A percentile compares a stretch with the other conserved stretches of the same genome.
These are phyloP conservation scores for Nitzschia sp. DNA, from an alignment of 108 stramenopile species.

Conservation along the genomic window DNA sequence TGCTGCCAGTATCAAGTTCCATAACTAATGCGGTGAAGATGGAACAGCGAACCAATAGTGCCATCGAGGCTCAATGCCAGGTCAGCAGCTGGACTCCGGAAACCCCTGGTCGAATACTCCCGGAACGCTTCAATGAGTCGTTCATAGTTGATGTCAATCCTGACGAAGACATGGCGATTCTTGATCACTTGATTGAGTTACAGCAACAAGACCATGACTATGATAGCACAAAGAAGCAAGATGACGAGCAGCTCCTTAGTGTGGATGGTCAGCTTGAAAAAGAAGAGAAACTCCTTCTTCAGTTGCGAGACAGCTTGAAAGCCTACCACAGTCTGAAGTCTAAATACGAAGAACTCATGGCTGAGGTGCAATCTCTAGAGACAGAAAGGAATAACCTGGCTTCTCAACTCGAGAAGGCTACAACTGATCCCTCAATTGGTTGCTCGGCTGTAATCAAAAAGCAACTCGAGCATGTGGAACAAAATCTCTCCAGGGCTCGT, in stretches of 20 bases:
- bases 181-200: conserved; percentile 74
- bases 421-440: conserved; percentile 67
- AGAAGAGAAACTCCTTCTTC: conserved; percentile 66
- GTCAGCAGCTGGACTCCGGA: background rate
- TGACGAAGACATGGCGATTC: conserved; percentile 83
- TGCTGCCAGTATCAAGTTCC: background rate
- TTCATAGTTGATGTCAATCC: conserved; percentile 71
- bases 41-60: background rate
- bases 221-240: conserved; percentile 46
- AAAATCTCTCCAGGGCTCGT: conserved; percentile 60
- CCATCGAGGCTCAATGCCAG: background rate
- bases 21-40: background rate
- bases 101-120: conserved; percentile 1
- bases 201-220: conserved; percentile 80
- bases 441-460: conserved; percentile 71
- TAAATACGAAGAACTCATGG: conserved; percentile 77
- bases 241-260: conserved; percentile 61
- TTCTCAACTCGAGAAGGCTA: conserved; percentile 63
- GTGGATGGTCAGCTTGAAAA: conserved; percentile 75
- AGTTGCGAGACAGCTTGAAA: conserved; percentile 71
- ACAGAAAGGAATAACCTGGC: conserved; percentile 70
- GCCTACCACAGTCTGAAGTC: conserved; percentile 80
- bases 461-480: conserved; percentile 73
- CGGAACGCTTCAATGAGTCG: conserved; percentile 38
- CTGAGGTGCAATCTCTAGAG: conserved; percentile 75